A percentile compares a stretch with the other conserved stretches of the same genome.
Evolutionary conservation across 164 flowering plant species (phyloP).

Genomic region (Liquidambar formosana): DNA sequence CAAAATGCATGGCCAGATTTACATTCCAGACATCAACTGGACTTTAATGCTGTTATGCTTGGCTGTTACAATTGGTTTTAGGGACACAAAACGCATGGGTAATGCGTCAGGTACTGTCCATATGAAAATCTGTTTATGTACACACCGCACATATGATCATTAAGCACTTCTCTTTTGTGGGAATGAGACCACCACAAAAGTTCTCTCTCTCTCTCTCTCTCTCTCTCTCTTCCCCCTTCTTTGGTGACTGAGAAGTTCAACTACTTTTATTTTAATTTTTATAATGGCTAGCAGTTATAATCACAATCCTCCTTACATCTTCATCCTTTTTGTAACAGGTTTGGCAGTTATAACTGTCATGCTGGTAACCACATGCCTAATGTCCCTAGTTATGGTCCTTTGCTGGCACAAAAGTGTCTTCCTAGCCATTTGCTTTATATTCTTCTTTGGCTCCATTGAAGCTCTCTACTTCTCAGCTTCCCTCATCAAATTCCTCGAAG

Average conservation of each 20-base stretch:
- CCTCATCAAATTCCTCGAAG: constrained; percentile 70
- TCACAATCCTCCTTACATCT: too few species aligned
- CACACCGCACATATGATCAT: not conserved
- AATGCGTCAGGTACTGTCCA: constrained; percentile 59
- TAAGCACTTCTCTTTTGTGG: not conserved
- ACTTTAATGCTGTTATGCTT: constrained; percentile 63
- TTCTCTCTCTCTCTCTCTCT: too few species aligned
- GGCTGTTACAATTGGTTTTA: constrained; percentile 66
- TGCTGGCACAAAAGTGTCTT: constrained; percentile 60
- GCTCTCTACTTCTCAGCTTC: constrained; percentile 80
- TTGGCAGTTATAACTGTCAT: constrained; percentile 74
- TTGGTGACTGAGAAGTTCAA: too few species aligned
- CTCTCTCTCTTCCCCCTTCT: too few species aligned
- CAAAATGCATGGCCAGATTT: constrained; percentile 65
- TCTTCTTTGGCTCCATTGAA: constrained; percentile 74
- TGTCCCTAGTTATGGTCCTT: constrained; percentile 70
- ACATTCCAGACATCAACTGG: constrained; percentile 79
- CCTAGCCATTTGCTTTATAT: constrained; percentile 47
- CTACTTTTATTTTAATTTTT: too few species aligned
- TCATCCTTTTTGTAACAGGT: constrained; percentile 37
- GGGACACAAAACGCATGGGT: constrained; percentile 66
- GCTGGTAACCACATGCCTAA: constrained; percentile 77
- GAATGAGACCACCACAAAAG: too few species aligned
- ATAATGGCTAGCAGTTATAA: too few species aligned
- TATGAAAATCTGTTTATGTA: too few species aligned